Conservation (phyloP, 179 eudicot species). For the Silene noctiflora region DNA sequence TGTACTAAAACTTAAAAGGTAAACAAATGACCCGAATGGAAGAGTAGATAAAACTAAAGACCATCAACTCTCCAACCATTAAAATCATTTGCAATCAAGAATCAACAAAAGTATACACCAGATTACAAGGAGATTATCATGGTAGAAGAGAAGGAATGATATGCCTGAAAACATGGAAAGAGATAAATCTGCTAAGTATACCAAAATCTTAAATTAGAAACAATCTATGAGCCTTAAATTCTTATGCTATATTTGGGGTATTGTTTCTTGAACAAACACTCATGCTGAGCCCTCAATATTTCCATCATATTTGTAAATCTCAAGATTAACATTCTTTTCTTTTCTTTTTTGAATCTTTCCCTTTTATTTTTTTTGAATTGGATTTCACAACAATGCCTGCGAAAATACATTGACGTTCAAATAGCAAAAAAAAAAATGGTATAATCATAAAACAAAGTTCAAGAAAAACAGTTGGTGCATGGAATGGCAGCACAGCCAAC, state of each 20-base stretch:
- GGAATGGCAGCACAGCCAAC: conserved; percentile 24
- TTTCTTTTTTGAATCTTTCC: conserved; percentile 7
- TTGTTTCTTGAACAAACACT: conserved; percentile 11
- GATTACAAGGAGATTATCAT: conserved; percentile 9
- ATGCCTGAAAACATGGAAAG: conserved; percentile 18
- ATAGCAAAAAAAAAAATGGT: not conserved
- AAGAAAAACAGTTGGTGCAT: not conserved
- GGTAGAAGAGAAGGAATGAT: conserved; percentile 4
- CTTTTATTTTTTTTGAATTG: not conserved
- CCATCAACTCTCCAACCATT: not conserved
- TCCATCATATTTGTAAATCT: conserved; percentile 4
- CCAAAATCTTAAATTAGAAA: conserved; percentile 16
- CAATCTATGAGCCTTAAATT: conserved; percentile 20
- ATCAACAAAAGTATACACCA: conserved; percentile 11
- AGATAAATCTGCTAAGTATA: conserved; percentile 11
- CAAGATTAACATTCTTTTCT: conserved; percentile 7
- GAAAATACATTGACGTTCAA: conserved; percentile 3
- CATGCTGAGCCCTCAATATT: not conserved
- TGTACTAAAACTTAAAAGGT: too few relatives aligned
- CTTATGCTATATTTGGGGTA: conserved; percentile 13
- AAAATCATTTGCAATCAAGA: not conserved
- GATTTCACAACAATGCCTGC: not conserved
- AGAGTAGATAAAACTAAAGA: too few relatives aligned
- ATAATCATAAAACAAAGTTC: not conserved
- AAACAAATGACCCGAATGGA: too few relatives aligned